Evolutionary conservation across 208 protist species (phyloP).

Genomic region (Trypanosoma melophagium): DNA sequence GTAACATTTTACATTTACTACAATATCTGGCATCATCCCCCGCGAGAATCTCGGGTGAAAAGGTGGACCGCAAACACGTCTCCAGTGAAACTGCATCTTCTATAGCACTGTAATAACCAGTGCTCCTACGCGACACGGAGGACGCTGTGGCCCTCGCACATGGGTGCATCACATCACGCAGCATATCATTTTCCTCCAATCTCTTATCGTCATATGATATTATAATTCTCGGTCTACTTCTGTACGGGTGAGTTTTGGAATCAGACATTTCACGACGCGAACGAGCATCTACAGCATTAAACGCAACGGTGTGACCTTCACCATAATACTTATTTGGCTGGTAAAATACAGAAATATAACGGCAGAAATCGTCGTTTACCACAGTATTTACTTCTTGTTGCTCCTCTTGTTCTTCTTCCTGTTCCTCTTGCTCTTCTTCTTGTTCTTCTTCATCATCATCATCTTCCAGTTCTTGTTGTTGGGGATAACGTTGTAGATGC

Average conservation of each 20-base stretch:
- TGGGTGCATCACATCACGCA: not conserved
- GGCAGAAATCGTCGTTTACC: not conserved
- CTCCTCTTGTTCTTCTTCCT: not conserved
- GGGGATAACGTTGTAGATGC: too few relatives aligned
- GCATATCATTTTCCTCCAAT: not conserved
- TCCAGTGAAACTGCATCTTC: constrained; percentile 17
- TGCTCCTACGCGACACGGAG: not conserved
- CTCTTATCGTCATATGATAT: constrained; percentile 13
- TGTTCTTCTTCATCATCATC: too few relatives aligned
- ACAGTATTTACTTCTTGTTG: not conserved
- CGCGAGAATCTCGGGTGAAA: constrained; percentile 48
- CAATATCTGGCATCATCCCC: constrained; percentile 76
- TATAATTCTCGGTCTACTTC: not conserved
- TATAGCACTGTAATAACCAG: not conserved
- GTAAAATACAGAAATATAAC: not conserved
- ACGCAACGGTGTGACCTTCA: not conserved
- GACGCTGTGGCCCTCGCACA: not conserved
- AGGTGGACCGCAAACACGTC: constrained; percentile 22
- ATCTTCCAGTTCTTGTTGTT: too few relatives aligned
- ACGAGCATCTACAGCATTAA: not conserved
- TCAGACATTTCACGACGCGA: not conserved
- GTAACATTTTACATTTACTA: constrained; percentile 59
- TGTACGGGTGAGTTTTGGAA: not conserved
- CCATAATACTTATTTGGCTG: not conserved
- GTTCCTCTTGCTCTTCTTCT: too few relatives aligned